These are phyloP conservation scores for Mucor velutinosus DNA, from an alignment of 371 early-diverging fungal genomes.

Conservation along the genomic window DNA sequence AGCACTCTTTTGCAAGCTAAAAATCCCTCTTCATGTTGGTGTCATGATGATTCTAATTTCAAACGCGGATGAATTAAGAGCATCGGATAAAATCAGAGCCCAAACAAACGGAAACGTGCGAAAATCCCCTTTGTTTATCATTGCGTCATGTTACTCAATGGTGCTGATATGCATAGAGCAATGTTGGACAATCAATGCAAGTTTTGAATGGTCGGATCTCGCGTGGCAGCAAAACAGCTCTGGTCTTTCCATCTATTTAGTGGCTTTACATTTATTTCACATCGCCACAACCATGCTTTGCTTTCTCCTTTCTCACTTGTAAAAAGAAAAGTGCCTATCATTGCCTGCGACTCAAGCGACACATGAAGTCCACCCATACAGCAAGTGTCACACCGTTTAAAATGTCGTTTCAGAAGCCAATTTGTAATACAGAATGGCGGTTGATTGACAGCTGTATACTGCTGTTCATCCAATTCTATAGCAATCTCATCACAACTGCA, in stretches of 20 bases:
- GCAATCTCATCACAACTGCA: too few species aligned
- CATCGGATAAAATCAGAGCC: background rate
- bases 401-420: background rate
- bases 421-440: too few species aligned
- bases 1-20: background rate
- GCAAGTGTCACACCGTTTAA: background rate
- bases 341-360: background rate
- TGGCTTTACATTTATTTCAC: background rate
- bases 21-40: background rate
- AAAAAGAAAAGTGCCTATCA: too few species aligned
- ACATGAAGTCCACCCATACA: background rate
- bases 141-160: slow-evolving; percentile 2
- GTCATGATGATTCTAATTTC: background rate
- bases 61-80: background rate
- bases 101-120: background rate
- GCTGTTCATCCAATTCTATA: too few species aligned
- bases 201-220: background rate
- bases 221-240: background rate
- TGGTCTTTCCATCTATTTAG: background rate
- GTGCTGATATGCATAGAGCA: background rate
- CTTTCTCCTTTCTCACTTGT: too few species aligned
- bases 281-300: background rate
- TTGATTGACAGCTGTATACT: too few species aligned
- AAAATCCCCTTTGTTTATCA: background rate
- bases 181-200: background rate